These are phyloP conservation scores for Acanthamoeba triangularis DNA, from an alignment of 208 protist species.

Conservation along the genomic window DNA sequence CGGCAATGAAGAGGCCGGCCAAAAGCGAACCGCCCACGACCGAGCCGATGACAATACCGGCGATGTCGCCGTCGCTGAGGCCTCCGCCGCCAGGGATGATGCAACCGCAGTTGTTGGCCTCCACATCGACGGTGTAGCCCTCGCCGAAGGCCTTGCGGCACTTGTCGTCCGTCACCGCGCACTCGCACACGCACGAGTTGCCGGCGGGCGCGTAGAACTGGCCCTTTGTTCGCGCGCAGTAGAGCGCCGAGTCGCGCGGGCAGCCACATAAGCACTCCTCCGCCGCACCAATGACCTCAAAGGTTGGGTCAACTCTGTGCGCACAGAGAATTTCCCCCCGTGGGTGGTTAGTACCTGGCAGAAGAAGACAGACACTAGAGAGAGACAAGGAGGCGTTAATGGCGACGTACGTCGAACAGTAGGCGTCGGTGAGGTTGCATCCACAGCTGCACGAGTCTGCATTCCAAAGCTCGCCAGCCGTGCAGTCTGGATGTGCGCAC, in stretches of 20 bases:
- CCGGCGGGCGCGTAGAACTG: not conserved
- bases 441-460: not conserved
- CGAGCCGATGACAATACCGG: not conserved
- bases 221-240: not conserved
- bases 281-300: not conserved
- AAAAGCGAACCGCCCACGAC: not conserved
- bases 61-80: constrained; percentile 26
- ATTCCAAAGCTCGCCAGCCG: not conserved
- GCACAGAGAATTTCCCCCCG: no score
- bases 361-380: no score
- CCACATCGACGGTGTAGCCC: not conserved
- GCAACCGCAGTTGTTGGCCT: not conserved
- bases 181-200: not conserved
- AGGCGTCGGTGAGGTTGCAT: not conserved
- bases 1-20: not conserved
- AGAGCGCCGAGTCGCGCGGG: not conserved
- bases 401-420: not conserved
- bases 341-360: no score
- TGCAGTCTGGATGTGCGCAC: not conserved
- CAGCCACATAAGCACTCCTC: not conserved
- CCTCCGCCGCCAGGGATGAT: not conserved
- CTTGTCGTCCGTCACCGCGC: constrained; percentile 34
- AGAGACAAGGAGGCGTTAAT: not conserved
- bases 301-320: not conserved
- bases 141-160: not conserved